Percentiles rank a stretch among this genome's conserved stretches.
Evolutionary conservation across 208 protist genomes (phyloP).

Genomic region (Kentomonas sorsogonicus): DNA sequence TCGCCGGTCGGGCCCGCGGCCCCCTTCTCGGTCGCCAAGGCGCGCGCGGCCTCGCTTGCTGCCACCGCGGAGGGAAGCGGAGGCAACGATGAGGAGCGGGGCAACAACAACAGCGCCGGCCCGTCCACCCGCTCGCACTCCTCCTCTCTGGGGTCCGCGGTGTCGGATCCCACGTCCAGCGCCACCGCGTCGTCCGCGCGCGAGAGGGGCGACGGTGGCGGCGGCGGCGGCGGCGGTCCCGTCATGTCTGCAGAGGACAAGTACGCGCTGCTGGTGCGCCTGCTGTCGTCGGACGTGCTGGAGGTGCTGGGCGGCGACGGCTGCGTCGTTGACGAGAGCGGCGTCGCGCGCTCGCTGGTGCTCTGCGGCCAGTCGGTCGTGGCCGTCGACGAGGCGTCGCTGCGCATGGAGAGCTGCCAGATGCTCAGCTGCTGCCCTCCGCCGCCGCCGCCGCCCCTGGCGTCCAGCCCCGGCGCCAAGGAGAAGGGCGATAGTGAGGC

Average conservation of each 20-base stretch:
- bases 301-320: too few relatives aligned
- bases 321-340: too few relatives aligned
- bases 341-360: background rate
- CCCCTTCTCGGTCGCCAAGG: too few relatives aligned
- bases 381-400: background rate
- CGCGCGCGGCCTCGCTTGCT: background rate
- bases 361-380: background rate
- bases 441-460: too few relatives aligned
- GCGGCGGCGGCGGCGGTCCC: background rate
- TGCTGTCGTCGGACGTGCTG: too few relatives aligned
- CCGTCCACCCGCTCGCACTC: background rate
- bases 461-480: background rate
- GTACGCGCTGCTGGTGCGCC: too few relatives aligned
- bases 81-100: too few relatives aligned
- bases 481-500: too few relatives aligned
- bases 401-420: background rate
- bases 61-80: background rate
- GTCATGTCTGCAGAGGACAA: too few relatives aligned
- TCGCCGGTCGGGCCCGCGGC: slow-evolving; percentile 6
- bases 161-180: background rate
- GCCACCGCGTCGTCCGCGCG: slow-evolving; percentile 1
- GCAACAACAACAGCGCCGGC: too few relatives aligned
- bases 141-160: background rate
- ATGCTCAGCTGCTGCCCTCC: background rate
- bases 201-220: background rate